Evolutionary conservation across 257 asterid species (phyloP), one percentile per base, ranked within the genome.

Genomic region (Solanum habrochaites): DNA sequence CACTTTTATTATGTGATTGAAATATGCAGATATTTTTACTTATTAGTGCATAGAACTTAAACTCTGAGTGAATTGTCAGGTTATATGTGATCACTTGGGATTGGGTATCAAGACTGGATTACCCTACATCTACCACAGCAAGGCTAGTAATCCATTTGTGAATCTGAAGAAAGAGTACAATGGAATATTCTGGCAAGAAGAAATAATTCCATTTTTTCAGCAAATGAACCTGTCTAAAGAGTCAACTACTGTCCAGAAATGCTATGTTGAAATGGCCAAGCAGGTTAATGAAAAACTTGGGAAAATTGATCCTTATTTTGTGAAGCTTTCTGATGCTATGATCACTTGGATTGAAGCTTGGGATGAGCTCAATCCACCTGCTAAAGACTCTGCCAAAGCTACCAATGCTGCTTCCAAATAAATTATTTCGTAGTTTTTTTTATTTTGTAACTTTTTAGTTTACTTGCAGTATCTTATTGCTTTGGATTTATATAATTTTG

Each of bases 121-220:
- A 84, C 99, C 99, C 15, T 96, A 96, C 89, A 96, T 96, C 15
- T 96, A 95, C 93, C 99, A 96, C 93, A 96, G 98, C 97, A 96
- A 96, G 85, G 99, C 99, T 0, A 96, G 99, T 92, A 96, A 96
- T 90, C 98, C 99, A 0, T 96, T 96, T 87, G 99, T 93, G 88
- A 96, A 96, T 90, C 89, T 95, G 69, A 92, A 83, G 90, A 96
- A 94, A 85, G 99, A 96, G 89, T 96, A 96, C 95, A 91, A 96
- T 3, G 99, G 99, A 32, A 96, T 96, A 21, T 96, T 93, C 90
- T 96, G 99, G 99, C 99, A 96, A 90, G 98, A 96, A 86, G 99
- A 96, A 89, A 94, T 93, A 83, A 96, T 96, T 42, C 99, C 99
- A 2, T 95, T 96, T 92, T 96, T 96, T 91, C 99, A 96, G 84